These are phyloP conservation scores for Phytophthora brassicae DNA, from an alignment of 352 stramenopile genomes.

Conservation along the genomic window DNA sequence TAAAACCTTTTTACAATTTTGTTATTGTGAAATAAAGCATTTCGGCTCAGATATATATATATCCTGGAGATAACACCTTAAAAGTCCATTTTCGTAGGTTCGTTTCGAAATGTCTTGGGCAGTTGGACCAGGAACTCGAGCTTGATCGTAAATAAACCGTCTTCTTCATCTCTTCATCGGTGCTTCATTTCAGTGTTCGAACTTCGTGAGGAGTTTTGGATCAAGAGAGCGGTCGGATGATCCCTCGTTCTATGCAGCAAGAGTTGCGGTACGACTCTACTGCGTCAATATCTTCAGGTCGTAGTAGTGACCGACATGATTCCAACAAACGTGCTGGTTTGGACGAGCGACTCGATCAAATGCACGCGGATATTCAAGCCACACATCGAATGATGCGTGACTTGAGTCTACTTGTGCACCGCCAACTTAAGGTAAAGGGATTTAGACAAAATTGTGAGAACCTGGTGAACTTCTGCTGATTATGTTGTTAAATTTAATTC, in stretches of 20 bases:
- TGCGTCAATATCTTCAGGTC: slow-evolving; percentile 3
- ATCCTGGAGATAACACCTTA: no score
- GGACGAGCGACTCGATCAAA: slow-evolving; percentile 22
- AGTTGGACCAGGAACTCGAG: not conserved
- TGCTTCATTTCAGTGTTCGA: no score
- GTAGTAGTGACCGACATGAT: slow-evolving; percentile 3
- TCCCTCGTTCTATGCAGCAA: slow-evolving; percentile 4
- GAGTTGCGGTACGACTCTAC: not conserved
- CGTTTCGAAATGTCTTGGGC: no score
- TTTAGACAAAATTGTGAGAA: not conserved
- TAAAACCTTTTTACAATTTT: no score
- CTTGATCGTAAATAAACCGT: not conserved
- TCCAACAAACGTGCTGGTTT: not conserved
- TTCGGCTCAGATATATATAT: no score
- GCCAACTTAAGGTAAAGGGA: slow-evolving; percentile 24
- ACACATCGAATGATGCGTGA: slow-evolving; percentile 28
- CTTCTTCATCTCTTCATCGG: not conserved
- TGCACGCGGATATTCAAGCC: slow-evolving; percentile 26
- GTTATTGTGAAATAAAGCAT: no score
- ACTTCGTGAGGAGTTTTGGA: slow-evolving; percentile 2
- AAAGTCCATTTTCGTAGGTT: no score
- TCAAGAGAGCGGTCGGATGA: not conserved
- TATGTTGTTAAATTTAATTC: no score
- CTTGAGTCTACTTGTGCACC: slow-evolving; percentile 19
- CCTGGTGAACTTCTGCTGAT: not conserved